phyloP scores from a whole-genome alignment of 306 rosid species.

The Cicer arietinum region DNA sequence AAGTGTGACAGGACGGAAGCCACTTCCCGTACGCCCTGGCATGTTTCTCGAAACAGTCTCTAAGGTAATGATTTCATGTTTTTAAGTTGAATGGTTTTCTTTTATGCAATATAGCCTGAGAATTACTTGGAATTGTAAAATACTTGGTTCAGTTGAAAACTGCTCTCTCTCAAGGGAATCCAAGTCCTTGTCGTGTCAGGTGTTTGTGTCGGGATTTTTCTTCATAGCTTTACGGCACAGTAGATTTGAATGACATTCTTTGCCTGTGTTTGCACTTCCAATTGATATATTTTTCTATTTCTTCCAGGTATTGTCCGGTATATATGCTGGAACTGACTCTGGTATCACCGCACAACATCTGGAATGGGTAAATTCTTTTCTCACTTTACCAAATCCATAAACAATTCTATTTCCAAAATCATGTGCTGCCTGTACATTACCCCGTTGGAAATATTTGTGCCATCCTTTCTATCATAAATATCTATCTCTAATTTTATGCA shows the following conservation, averaged over 20 bases:
- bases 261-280: conserved; percentile 16
- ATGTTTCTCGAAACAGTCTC: conserved; percentile 96
- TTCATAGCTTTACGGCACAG: background rate
- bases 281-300: conserved; percentile 14
- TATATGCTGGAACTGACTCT: conserved; percentile 79
- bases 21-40: conserved; percentile 94
- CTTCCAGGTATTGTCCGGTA: conserved; percentile 84
- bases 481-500: conserved; percentile 9
- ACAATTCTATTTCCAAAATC: conserved; percentile 11
- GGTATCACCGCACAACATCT: conserved; percentile 96
- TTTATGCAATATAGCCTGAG: conserved; percentile 32
- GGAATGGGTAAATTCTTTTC: conserved; percentile 72
- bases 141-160: conserved; percentile 34
- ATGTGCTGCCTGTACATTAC: conserved; percentile 15
- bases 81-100: conserved; percentile 12
- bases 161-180: background rate
- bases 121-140: conserved; percentile 29
- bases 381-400: conserved; percentile 16
- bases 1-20: conserved; percentile 70
- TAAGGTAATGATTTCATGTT: conserved; percentile 61
- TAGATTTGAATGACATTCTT: conserved; percentile 21
- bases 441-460: background rate
- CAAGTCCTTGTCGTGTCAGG: too few species aligned
- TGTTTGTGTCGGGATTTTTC: too few species aligned
- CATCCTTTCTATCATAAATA: conserved; percentile 12